phyloP scores from a whole-genome alignment of 768 basidiomycete genomes.

The Termitomyces eurrhizus region DNA sequence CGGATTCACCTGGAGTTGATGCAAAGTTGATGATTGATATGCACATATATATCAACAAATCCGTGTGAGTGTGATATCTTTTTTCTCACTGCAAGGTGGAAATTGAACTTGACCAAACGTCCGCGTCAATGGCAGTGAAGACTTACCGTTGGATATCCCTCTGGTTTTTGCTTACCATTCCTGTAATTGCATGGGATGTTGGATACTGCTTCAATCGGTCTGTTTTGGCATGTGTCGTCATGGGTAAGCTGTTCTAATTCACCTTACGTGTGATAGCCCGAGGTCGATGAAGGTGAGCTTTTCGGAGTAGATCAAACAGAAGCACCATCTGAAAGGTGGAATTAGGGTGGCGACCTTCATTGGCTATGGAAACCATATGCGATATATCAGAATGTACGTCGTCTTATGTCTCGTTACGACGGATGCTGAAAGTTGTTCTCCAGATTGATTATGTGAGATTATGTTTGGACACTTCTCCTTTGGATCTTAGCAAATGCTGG shows the following conservation, averaged over 20 bases:
- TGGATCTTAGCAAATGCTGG: background rate
- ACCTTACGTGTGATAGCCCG: slow-evolving; percentile 43
- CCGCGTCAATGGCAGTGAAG: slow-evolving; percentile 40
- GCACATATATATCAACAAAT: background rate
- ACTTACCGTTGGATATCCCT: slow-evolving; percentile 55
- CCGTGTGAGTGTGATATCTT: background rate
- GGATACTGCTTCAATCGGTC: slow-evolving; percentile 81
- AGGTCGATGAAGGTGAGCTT: slow-evolving; percentile 65
- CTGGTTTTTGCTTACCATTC: slow-evolving; percentile 65
- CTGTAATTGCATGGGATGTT: slow-evolving; percentile 75
- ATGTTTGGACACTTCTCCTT: background rate
- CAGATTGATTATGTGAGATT: slow-evolving; percentile 31
- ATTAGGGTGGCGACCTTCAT: slow-evolving; percentile 77
- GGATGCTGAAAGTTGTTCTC: background rate
- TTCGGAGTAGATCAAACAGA: background rate
- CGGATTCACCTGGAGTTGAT: background rate
- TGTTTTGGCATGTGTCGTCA: slow-evolving; percentile 15
- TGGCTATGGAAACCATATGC: slow-evolving; percentile 90
- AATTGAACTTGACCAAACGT: background rate
- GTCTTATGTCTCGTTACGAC: slow-evolving; percentile 27
- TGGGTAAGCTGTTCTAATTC: background rate
- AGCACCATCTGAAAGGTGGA: background rate
- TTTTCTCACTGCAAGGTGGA: background rate
- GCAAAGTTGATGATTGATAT: background rate
- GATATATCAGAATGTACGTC: slow-evolving; percentile 62